Conservation (phyloP, 2,329 filamentous ascomycete genomes). For the Trichophyton verrucosum region DNA sequence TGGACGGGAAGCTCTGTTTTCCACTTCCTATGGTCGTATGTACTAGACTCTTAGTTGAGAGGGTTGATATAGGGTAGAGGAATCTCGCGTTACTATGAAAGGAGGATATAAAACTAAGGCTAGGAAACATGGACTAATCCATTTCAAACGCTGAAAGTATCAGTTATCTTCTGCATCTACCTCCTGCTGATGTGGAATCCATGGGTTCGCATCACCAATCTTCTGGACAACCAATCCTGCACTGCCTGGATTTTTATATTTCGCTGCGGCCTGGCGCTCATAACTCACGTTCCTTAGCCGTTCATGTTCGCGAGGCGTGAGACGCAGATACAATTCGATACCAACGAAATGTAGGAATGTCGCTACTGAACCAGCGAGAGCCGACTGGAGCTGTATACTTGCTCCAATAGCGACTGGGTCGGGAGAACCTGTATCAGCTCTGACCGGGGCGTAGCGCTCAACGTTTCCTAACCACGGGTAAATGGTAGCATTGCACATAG, state of each 20-base stretch:
- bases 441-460: background rate
- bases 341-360: slow-evolving; percentile 40
- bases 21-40: too few species aligned
- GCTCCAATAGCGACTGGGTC: background rate
- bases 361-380: slow-evolving; percentile 23
- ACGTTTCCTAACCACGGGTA: background rate
- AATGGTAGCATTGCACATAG: background rate
- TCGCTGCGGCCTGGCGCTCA: slow-evolving; percentile 43
- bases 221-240: slow-evolving; percentile 31
- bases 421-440: background rate
- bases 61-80: too few species aligned
- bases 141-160: background rate
- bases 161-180: background rate
- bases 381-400: background rate
- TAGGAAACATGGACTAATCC: background rate
- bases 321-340: slow-evolving; percentile 38
- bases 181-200: background rate
- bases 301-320: slow-evolving; percentile 44
- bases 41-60: too few species aligned
- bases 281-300: slow-evolving; percentile 45
- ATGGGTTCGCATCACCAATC: background rate
- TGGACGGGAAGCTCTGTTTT: too few species aligned
- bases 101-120: too few species aligned
- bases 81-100: too few species aligned
- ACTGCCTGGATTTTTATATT: slow-evolving; percentile 39